Evolutionary conservation across 139 green algal species (phyloP).

Genomic region (Chlamydomonas incerta): DNA sequence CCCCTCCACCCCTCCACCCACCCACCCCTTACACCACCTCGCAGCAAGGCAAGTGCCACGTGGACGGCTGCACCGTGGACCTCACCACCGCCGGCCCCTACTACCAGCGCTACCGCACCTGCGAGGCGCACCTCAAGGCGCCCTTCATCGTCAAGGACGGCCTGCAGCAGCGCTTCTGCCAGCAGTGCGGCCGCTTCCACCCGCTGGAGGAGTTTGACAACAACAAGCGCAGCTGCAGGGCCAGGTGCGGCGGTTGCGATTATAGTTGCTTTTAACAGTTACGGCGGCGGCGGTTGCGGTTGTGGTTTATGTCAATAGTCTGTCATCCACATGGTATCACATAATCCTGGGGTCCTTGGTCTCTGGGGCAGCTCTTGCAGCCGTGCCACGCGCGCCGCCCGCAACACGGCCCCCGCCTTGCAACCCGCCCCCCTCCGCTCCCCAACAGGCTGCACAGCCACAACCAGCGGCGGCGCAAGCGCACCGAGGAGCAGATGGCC

Average conservation of each 20-base stretch:
- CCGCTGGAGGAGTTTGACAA: conserved; percentile 84
- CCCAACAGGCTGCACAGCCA: conserved; percentile 33
- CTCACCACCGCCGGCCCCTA: conserved; percentile 62
- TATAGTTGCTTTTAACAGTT: no score
- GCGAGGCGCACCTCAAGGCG: conserved; percentile 65
- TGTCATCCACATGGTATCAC: no score
- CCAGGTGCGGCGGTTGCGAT: conserved; percentile 56
- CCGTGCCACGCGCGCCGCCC: no score
- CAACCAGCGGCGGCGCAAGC: conserved; percentile 38
- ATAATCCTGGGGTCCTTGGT: no score
- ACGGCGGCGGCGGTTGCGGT: no score
- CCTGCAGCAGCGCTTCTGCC: conserved; percentile 85
- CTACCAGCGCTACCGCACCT: conserved; percentile 77
- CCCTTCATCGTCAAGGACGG: conserved; percentile 67
- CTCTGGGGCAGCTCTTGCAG: no score
- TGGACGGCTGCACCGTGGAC: conserved; percentile 64
- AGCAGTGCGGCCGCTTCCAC: conserved; percentile 91
- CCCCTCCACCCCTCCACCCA: not conserved
- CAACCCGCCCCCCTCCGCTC: not conserved
- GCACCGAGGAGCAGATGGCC: conserved; percentile 32
- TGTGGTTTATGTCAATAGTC: no score
- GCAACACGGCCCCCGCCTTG: not conserved
- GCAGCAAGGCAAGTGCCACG: conserved; percentile 52
- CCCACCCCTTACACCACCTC: not conserved
- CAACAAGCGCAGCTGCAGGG: conserved; percentile 81